A percentile compares a stretch with the other conserved stretches of the same genome.
These are phyloP conservation scores for Saccharomycopsis malanga DNA, from an alignment of 805 yeast species.

Conservation along the genomic window DNA sequence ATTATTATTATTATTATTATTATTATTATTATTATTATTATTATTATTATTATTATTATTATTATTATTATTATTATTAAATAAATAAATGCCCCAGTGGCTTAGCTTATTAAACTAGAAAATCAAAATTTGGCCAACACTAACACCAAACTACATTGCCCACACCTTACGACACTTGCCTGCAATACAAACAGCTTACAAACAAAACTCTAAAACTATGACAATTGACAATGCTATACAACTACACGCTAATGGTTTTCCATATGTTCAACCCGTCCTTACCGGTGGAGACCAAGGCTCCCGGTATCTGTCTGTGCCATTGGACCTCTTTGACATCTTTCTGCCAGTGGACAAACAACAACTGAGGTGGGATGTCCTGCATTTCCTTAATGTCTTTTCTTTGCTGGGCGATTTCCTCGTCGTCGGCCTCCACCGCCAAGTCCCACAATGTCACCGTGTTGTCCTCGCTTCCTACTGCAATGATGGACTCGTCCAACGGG, in stretches of 20 bases:
- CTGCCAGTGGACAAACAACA: slow-evolving; percentile 97
- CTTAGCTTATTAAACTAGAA: too few species aligned
- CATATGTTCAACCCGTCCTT: slow-evolving; percentile 90
- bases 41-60: too few species aligned
- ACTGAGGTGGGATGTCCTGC: slow-evolving; percentile 89
- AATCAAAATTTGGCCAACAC: too few species aligned
- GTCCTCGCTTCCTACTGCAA: slow-evolving; percentile 95
- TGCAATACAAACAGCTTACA: too few species aligned
- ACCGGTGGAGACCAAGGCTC: slow-evolving; percentile 90
- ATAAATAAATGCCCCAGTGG: too few species aligned
- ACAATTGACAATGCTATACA: too few species aligned
- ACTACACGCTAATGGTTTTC: slow-evolving; percentile 91
- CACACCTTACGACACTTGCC: too few species aligned
- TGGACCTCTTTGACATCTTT: slow-evolving; percentile 94
- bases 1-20: too few species aligned
- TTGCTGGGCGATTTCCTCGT: slow-evolving; percentile 89
- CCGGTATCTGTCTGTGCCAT: slow-evolving; percentile 97
- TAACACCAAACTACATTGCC: too few species aligned
- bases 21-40: too few species aligned
- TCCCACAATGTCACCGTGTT: slow-evolving; percentile 98
- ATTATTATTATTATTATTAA: too few species aligned
- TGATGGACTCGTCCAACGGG: slow-evolving; percentile 90
- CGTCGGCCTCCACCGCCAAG: slow-evolving; percentile 97
- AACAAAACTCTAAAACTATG: too few species aligned
- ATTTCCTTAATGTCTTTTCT: slow-evolving; percentile 70